Evolutionary conservation across 345 rosid genomes (phyloP).

Genomic region (Clausena lansium): DNA sequence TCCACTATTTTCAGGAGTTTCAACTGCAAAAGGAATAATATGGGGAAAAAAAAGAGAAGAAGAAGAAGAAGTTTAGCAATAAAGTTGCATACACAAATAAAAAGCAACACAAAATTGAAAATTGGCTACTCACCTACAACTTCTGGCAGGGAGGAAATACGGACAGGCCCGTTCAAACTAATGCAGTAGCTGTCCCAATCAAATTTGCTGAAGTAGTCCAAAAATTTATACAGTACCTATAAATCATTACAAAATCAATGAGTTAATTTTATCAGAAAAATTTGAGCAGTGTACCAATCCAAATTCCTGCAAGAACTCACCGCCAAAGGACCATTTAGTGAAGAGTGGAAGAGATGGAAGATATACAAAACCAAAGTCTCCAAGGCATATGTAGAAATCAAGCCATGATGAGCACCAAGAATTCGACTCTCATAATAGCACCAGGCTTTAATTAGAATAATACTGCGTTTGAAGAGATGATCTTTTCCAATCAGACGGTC

Average conservation of each 20-base stretch:
- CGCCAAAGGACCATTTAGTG: constrained; percentile 73
- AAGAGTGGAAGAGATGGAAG: constrained; percentile 69
- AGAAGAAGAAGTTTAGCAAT: neutral
- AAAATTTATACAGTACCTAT: constrained; percentile 80
- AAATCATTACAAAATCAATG: constrained; percentile 16
- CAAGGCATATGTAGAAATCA: constrained; percentile 84
- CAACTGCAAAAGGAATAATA: constrained; percentile 40
- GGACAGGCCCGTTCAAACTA: constrained; percentile 74
- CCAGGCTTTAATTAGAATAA: constrained; percentile 87
- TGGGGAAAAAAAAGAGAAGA: neutral
- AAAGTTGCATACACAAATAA: neutral
- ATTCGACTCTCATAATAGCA: constrained; percentile 91
- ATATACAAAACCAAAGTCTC: constrained; percentile 87
- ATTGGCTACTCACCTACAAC: constrained; percentile 53
- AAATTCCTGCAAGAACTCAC: constrained; percentile 46
- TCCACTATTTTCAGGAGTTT: constrained; percentile 53
- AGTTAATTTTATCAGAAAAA: constrained; percentile 10
- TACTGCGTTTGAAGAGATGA: constrained; percentile 81
- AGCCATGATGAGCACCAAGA: constrained; percentile 90
- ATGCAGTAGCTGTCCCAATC: constrained; percentile 93
- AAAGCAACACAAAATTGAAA: neutral
- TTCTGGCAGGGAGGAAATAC: constrained; percentile 62
- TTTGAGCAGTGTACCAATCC: constrained; percentile 1
- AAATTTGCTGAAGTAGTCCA: constrained; percentile 93
- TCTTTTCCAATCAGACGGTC: constrained; percentile 67